A percentile compares a stretch with the other conserved stretches of the same genome.
Conservation (phyloP, 441 rosid species). For the Hura crepitans region DNA sequence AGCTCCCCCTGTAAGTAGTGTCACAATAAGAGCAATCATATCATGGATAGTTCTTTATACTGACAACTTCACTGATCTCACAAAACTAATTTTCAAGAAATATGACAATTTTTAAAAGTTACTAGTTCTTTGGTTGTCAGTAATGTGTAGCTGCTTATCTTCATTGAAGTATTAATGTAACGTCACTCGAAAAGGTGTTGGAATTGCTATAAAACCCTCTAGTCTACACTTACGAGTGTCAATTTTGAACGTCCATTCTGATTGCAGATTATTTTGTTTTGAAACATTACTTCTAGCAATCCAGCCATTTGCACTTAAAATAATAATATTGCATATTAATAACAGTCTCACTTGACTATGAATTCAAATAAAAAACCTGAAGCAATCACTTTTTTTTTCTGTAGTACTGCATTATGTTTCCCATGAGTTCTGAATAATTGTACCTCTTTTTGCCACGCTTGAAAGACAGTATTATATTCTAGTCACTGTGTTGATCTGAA, state of each 20-base stretch:
- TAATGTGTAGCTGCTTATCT: background rate
- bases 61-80: background rate
- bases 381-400: no score
- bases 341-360: background rate
- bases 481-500: background rate
- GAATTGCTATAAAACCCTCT: background rate
- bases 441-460: background rate
- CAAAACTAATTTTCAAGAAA: background rate
- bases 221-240: background rate
- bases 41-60: conserved; percentile 6
- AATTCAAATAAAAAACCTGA: background rate
- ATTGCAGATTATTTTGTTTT: background rate
- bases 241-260: background rate
- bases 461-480: background rate
- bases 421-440: background rate
- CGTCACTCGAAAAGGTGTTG: background rate
- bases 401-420: background rate
- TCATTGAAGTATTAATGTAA: background rate
- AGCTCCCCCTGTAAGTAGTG: background rate
- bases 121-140: background rate
- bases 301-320: background rate
- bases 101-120: background rate
- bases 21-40: background rate
- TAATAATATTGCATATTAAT: background rate
- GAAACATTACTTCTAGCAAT: background rate